These are phyloP conservation scores for Penicillium parvum DNA, from an alignment of 495 filamentous ascomycete species.

Conservation along the genomic window DNA sequence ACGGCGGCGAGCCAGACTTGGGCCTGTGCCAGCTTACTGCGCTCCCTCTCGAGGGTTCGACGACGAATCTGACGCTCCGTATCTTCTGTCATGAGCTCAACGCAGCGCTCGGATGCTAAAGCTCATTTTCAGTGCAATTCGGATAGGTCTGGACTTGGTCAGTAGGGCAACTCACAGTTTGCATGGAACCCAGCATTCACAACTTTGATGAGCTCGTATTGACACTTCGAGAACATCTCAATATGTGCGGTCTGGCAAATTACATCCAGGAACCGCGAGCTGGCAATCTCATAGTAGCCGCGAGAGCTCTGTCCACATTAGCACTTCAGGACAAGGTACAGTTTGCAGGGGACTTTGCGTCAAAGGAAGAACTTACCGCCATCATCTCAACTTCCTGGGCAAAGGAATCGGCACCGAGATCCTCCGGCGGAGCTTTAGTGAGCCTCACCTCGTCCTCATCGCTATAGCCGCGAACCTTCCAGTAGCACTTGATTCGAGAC, in stretches of 20 bases:
- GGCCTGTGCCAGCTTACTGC: slow-evolving; percentile 42
- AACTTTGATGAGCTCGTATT: slow-evolving; percentile 27
- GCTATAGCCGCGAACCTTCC: slow-evolving; percentile 7
- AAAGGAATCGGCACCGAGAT: slow-evolving; percentile 42
- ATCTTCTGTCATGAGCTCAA: slow-evolving; percentile 44
- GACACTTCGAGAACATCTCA: slow-evolving; percentile 44
- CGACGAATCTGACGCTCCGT: slow-evolving; percentile 40
- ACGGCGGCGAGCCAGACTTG: slow-evolving; percentile 35
- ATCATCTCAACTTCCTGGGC: slow-evolving; percentile 47
- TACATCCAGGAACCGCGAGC: slow-evolving; percentile 43
- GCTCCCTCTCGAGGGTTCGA: slow-evolving; percentile 33
- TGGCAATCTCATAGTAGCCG: slow-evolving; percentile 53
- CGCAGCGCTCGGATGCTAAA: slow-evolving; percentile 16
- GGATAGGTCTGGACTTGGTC: neutral
- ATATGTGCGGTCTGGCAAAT: slow-evolving; percentile 43
- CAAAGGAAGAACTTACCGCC: slow-evolving; percentile 34
- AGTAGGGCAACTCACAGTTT: slow-evolving; percentile 28
- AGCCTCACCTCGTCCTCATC: slow-evolving; percentile 7
- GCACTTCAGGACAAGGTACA: neutral
- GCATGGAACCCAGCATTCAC: slow-evolving; percentile 32
- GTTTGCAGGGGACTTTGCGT: too few relatives aligned
- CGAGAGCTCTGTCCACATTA: slow-evolving; percentile 30
- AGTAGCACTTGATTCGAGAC: slow-evolving; percentile 14
- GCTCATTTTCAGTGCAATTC: neutral
- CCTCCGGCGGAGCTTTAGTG: slow-evolving; percentile 17